These are phyloP conservation scores for Cutaneotrichosporon cutaneum DNA, from an alignment of 1,284 basidiomycete genomes.

Conservation along the genomic window DNA sequence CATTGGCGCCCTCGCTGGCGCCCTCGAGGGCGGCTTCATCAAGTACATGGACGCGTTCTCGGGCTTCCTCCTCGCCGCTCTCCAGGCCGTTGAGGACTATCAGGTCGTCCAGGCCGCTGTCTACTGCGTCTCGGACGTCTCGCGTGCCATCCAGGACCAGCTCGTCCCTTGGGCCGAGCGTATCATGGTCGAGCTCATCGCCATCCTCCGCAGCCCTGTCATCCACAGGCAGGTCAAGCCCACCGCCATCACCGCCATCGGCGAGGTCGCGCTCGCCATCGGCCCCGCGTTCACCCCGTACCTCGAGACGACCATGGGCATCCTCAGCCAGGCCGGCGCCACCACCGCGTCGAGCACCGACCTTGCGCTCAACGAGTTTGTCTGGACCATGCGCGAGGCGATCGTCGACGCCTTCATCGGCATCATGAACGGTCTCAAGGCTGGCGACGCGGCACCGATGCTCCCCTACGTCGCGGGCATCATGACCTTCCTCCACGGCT, in stretches of 20 bases:
- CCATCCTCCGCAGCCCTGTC: slow-evolving; percentile 87
- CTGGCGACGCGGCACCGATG: slow-evolving; percentile 63
- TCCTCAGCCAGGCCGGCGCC: slow-evolving; percentile 84
- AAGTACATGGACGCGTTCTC: slow-evolving; percentile 89
- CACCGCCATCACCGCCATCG: slow-evolving; percentile 89
- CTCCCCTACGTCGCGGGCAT: slow-evolving; percentile 74
- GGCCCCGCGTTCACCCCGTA: slow-evolving; percentile 85
- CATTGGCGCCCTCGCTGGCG: slow-evolving; percentile 77
- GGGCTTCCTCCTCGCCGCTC: slow-evolving; percentile 83
- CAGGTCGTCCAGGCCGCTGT: slow-evolving; percentile 94
- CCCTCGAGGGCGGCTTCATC: slow-evolving; percentile 78
- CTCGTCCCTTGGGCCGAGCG: slow-evolving; percentile 76
- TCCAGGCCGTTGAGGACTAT: slow-evolving; percentile 90
- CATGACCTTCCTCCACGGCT: slow-evolving; percentile 76
- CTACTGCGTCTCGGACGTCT: slow-evolving; percentile 92
- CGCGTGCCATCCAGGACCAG: slow-evolving; percentile 83
- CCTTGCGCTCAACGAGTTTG: slow-evolving; percentile 66
- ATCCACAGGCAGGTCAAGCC: slow-evolving; percentile 96
- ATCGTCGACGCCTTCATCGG: slow-evolving; percentile 97
- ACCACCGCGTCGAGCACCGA: slow-evolving; percentile 73
- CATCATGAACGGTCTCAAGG: slow-evolving; percentile 85
- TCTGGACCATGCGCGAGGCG: slow-evolving; percentile 83
- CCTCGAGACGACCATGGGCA: slow-evolving; percentile 83
- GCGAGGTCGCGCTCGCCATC: slow-evolving; percentile 93
- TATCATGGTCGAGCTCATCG: slow-evolving; percentile 88